Conservation (phyloP, 106 monocot species). For the Dioscorea alata region DNA sequence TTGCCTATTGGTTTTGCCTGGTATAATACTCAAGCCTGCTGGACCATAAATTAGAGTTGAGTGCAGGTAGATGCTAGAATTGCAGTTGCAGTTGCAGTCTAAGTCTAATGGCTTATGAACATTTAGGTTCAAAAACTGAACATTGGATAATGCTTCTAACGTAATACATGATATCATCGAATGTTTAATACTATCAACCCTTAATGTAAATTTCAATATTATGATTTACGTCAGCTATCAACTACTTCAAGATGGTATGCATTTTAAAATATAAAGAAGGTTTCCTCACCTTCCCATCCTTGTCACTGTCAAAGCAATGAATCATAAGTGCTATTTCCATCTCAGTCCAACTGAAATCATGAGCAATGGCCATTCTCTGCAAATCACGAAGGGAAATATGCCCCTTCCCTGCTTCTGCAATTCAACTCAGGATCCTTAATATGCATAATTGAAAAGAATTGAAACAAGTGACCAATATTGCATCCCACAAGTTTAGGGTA, state of each 20-base stretch:
- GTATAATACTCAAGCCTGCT: no score
- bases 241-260: background rate
- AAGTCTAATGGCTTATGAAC: no score
- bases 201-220: background rate
- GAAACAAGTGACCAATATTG: background rate
- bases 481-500: background rate
- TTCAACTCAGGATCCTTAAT: background rate
- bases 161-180: background rate
- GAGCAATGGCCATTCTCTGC: slow-evolving; percentile 50
- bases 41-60: no score
- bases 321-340: slow-evolving; percentile 74
- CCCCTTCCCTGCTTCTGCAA: slow-evolving; percentile 35
- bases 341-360: slow-evolving; percentile 85
- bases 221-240: background rate
- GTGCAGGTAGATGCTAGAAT: no score
- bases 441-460: background rate
- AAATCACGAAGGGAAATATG: slow-evolving; percentile 54
- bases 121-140: no score
- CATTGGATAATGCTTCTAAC: no score
- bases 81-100: no score
- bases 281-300: slow-evolving; percentile 63
- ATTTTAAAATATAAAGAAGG: background rate
- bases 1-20: no score
- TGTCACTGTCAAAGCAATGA: slow-evolving; percentile 57
- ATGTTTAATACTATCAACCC: background rate